Conservation (phyloP, 805 yeast species). For the Ogataea paradorogensis region DNA sequence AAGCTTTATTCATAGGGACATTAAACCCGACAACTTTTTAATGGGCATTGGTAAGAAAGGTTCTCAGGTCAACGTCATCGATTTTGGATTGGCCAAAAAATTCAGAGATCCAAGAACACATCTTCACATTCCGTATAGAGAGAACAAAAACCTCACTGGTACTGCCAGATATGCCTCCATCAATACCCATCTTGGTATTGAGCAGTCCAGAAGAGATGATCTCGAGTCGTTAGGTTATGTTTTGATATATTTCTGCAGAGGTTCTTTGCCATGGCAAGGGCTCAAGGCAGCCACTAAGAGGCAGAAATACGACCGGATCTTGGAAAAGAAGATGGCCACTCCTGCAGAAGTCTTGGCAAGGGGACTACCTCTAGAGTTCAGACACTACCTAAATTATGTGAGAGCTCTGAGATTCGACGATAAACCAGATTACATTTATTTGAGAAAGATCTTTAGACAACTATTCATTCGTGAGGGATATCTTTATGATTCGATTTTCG, state of each 20-base stretch:
- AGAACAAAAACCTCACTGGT: constrained; percentile 94
- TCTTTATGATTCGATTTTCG: constrained; percentile 90
- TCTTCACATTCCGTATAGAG: constrained; percentile 92
- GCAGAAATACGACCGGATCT: constrained; percentile 93
- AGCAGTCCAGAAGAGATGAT: constrained; percentile 95
- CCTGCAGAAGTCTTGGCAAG: constrained; percentile 82
- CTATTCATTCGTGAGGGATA: constrained; percentile 84
- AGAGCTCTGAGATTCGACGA: constrained; percentile 92
- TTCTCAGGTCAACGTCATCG: constrained; percentile 91
- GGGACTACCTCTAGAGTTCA: constrained; percentile 89
- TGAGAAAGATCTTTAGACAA: constrained; percentile 87
- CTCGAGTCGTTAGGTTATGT: constrained; percentile 94
- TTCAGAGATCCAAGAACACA: constrained; percentile 93
- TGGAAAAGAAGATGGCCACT: constrained; percentile 92
- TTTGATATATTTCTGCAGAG: constrained; percentile 89
- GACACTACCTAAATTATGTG: constrained; percentile 82
- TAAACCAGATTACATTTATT: constrained; percentile 88
- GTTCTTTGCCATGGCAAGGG: constrained; percentile 98
- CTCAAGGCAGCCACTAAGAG: constrained; percentile 94
- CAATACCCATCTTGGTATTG: constrained; percentile 95
- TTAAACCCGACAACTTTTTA: constrained; percentile 78
- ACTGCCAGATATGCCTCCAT: constrained; percentile 96
- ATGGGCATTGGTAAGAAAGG: constrained; percentile 94
- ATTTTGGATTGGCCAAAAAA: constrained; percentile 91
- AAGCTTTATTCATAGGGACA: constrained; percentile 82